phyloP scores from a whole-genome alignment of 2,329 filamentous ascomycete genomes.

The Fusarium sp. region DNA sequence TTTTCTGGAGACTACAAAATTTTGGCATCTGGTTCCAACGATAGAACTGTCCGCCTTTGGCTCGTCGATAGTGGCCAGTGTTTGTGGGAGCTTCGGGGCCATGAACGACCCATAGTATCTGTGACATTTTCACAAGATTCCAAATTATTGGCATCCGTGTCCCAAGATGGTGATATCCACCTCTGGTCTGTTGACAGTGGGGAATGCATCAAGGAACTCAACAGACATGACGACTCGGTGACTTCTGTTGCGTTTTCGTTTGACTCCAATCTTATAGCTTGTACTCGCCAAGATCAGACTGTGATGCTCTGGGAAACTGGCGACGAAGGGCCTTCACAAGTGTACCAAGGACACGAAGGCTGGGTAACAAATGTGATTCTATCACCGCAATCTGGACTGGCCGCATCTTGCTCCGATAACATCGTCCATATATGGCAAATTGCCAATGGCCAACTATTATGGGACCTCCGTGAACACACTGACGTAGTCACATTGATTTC shows the following conservation, averaged over 20 bases:
- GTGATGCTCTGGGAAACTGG: not conserved
- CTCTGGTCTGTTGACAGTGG: not conserved
- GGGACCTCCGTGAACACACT: too few relatives aligned
- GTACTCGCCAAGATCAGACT: not conserved
- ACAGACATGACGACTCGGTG: not conserved
- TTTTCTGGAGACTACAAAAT: not conserved
- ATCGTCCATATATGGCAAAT: too few relatives aligned
- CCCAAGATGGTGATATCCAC: not conserved
- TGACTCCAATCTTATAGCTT: not conserved
- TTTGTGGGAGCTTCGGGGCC: not conserved
- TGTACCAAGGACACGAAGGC: not conserved
- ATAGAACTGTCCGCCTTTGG: not conserved
- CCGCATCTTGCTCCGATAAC: too few relatives aligned
- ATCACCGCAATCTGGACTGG: too few relatives aligned
- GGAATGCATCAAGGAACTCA: not conserved
- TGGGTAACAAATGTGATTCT: too few relatives aligned
- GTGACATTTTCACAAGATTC: not conserved
- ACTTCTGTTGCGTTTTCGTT: not conserved
- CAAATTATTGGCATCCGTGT: not conserved
- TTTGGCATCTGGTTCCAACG: not conserved
- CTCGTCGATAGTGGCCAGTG: not conserved
- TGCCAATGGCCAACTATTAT: too few relatives aligned
- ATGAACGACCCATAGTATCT: not conserved
- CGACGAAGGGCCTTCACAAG: not conserved
- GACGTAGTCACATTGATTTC: too few relatives aligned